Percentiles rank a stretch among this genome's conserved stretches.
Conservation (phyloP, 805 yeast species). For the Groenewaldozyma tartarivorans region DNA sequence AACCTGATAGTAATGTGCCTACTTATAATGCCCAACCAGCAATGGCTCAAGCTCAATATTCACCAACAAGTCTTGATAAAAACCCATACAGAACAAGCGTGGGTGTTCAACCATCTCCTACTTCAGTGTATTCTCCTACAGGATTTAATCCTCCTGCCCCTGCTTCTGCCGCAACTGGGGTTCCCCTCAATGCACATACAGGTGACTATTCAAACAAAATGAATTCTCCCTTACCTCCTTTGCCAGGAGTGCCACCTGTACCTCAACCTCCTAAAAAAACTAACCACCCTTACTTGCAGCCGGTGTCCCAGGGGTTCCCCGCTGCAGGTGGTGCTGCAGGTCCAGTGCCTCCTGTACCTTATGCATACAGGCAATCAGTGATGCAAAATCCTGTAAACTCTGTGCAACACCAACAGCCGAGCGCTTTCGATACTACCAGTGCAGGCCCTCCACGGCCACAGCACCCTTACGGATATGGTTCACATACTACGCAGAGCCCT, state of each 20-base stretch:
- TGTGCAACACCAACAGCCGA: not conserved
- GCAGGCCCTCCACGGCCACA: no score
- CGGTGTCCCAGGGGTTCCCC: not conserved
- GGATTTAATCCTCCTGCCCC: not conserved
- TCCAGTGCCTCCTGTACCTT: not conserved
- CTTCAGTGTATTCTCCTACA: not conserved
- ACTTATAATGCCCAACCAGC: conserved; percentile 1
- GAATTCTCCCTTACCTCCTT: not conserved
- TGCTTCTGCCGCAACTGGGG: not conserved
- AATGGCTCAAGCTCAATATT: not conserved
- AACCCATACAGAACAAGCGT: not conserved
- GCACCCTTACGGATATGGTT: no score
- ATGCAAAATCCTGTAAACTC: not conserved
- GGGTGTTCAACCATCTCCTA: not conserved
- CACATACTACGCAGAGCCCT: no score
- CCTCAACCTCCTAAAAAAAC: no score
- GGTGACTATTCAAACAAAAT: no score
- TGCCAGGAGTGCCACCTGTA: not conserved
- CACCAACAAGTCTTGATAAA: not conserved
- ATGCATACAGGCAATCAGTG: not conserved
- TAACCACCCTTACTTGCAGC: no score
- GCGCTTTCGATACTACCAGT: no score
- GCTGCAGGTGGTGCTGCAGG: not conserved
- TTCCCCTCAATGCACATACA: not conserved
- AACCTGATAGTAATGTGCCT: conserved; percentile 2